These are phyloP conservation scores for Exophiala dermatitidis DNA, from an alignment of 2,329 filamentous ascomycete species.

Conservation along the genomic window DNA sequence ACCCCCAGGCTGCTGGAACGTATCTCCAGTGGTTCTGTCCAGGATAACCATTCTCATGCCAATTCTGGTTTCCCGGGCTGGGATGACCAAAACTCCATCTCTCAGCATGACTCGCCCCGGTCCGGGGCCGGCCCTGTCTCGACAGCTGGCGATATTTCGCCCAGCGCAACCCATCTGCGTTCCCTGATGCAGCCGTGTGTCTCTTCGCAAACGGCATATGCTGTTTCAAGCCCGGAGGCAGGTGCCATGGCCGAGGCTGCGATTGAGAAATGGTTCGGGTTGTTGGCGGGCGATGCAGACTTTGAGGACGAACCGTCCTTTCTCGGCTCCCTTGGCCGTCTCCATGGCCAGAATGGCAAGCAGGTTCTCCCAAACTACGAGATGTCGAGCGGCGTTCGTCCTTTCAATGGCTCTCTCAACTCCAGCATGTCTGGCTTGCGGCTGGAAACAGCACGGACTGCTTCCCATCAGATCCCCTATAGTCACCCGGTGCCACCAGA, in stretches of 20 bases:
- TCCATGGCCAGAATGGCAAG: neutral
- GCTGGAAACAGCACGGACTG: neutral
- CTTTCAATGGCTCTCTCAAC: neutral
- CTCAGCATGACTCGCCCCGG: neutral
- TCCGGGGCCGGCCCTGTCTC: neutral
- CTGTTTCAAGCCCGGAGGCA: neutral
- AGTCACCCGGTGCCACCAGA: neutral
- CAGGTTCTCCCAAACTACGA: neutral
- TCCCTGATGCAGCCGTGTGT: neutral
- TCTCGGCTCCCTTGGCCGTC: neutral
- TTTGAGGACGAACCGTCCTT: neutral
- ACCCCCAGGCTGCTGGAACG: neutral
- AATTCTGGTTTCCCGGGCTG: neutral
- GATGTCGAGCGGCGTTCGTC: neutral
- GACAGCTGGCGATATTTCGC: neutral
- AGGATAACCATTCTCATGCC: neutral
- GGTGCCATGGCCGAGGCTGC: slow-evolving; percentile 1
- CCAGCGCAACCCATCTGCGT: neutral
- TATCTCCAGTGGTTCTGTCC: neutral
- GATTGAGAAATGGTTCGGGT: slow-evolving; percentile 6
- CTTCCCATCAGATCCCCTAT: neutral
- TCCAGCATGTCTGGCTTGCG: neutral
- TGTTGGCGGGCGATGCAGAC: slow-evolving; percentile 5
- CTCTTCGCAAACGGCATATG: neutral
- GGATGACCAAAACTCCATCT: neutral